Base-by-base conservation (phyloP, 2,329 filamentous ascomycete species). In the Nemania serpens region DNA sequence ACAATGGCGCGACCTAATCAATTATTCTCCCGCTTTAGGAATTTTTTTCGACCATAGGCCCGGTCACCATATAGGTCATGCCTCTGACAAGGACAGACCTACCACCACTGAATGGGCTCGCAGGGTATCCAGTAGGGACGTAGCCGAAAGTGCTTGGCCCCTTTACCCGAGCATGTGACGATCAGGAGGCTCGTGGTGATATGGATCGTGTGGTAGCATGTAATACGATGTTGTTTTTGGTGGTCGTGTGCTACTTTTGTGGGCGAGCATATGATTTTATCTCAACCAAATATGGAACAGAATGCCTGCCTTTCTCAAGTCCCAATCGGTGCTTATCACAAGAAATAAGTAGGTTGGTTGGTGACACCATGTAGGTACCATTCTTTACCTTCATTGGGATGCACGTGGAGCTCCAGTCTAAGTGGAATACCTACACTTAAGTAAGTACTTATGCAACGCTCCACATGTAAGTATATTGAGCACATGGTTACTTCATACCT, bases 121-220 rank as follows among this genome's bases (percentile, higher is more conserved):
- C 47, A 57, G 37, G 45, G 34, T 41, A 33, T 22, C 45, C 33
- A 43, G 39, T 7, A 29, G 25, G 25, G 51, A 43, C 47, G 25
- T 34, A 36, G 56, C 51, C 56, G 55, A 62, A 55, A 33, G 45
- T 36, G 36, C 45, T 51, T 54, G 20, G 33, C 39, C 51, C 37
- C 25, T 46, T 51, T 42, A 46, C 47, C 59, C 59, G 60, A 59
- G 56, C 46, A 36, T 58, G 45, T 18, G 55, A 52, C 51, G 51
- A 62, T 62, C 55, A 62, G 60, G 59, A 55, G 59, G 33, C 45
- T 43, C 41, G 39, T 51, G 20, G 39, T 47, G 36, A 29, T 42
- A 15, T 42, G 43, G 37, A 50, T 58, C 53, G 59, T 52, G 49
- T 58, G 59, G 43, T 58, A 36, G 36, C 17, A 12, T 22, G 12